A percentile compares a stretch with the other conserved stretches of the same genome.
These are phyloP conservation scores for Aspergillus sclerotioniger DNA, from an alignment of 495 filamentous ascomycete species.

Conservation along the genomic window DNA sequence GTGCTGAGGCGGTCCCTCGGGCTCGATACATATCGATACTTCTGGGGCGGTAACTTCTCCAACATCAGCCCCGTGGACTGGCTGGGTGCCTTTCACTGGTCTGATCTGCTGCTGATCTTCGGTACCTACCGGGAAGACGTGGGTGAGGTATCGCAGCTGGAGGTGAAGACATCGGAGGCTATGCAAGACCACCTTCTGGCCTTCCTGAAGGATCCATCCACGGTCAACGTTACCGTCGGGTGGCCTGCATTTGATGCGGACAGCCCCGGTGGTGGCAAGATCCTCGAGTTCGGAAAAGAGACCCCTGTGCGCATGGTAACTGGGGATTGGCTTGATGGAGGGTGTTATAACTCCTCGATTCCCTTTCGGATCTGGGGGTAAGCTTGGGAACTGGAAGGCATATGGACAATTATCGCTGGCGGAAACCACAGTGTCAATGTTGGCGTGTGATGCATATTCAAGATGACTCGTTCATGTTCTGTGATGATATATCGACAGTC, in stretches of 20 bases:
- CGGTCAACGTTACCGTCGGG: neutral
- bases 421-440: too few relatives aligned
- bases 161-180: conserved; percentile 30
- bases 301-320: neutral
- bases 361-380: conserved; percentile 1
- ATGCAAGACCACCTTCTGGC: conserved; percentile 41
- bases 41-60: conserved; percentile 38
- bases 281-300: conserved; percentile 3
- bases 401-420: neutral
- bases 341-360: neutral
- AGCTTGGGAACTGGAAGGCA: neutral
- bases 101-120: conserved; percentile 46
- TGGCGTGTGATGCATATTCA: neutral
- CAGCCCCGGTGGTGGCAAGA: neutral
- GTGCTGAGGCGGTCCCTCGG: conserved; percentile 21
- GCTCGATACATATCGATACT: conserved; percentile 22
- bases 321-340: conserved; percentile 1
- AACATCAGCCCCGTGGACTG: conserved; percentile 43
- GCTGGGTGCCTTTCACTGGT: conserved; percentile 45
- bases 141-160: conserved; percentile 30
- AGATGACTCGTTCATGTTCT: neutral
- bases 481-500: neutral
- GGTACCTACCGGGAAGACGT: conserved; percentile 36
- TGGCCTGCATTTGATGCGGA: neutral
- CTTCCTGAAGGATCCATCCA: conserved; percentile 18